Evolutionary conservation across 257 asterid species (phyloP).

Genomic region (Rauvolfia tetraphylla): DNA sequence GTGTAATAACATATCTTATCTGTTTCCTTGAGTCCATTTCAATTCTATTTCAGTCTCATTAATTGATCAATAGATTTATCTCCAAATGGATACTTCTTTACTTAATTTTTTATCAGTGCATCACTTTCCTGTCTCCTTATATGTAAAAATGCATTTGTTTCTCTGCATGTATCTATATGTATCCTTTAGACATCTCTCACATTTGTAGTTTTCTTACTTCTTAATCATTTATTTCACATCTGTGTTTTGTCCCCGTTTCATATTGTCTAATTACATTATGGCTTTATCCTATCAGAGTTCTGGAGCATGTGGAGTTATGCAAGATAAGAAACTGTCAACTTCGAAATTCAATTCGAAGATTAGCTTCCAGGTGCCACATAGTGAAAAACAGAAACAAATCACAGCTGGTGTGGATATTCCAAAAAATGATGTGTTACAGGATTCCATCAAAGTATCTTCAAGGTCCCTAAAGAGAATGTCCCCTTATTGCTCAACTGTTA

Average conservation of each 20-base stretch:
- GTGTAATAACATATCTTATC: neutral
- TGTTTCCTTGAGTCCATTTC: neutral
- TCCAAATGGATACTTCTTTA: neutral
- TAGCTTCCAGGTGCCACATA: slow-evolving; percentile 27
- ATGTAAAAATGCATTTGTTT: neutral
- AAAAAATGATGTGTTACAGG: slow-evolving; percentile 23
- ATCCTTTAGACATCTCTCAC: neutral
- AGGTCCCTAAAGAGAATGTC: slow-evolving; percentile 51
- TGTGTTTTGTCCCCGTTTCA: neutral
- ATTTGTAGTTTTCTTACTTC: neutral
- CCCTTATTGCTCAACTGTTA: slow-evolving; percentile 39
- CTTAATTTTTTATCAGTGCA: neutral
- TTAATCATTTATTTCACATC: neutral
- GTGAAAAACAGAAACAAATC: slow-evolving; percentile 29
- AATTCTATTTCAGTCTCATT: neutral
- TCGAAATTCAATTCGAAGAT: slow-evolving; percentile 33
- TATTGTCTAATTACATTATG: neutral
- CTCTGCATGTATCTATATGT: neutral
- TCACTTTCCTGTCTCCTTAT: neutral
- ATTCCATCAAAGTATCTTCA: slow-evolving; percentile 37
- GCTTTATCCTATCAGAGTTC: slow-evolving; percentile 39
- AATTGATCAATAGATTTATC: neutral
- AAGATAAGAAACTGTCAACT: slow-evolving; percentile 38
- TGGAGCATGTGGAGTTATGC: slow-evolving; percentile 30
- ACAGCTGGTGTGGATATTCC: slow-evolving; percentile 19